Percentiles rank a stretch among this genome's conserved stretches.
These are phyloP conservation scores for Monilinia vaccinii-corymbosi DNA, from an alignment of 2,329 filamentous ascomycete genomes.

Conservation along the genomic window DNA sequence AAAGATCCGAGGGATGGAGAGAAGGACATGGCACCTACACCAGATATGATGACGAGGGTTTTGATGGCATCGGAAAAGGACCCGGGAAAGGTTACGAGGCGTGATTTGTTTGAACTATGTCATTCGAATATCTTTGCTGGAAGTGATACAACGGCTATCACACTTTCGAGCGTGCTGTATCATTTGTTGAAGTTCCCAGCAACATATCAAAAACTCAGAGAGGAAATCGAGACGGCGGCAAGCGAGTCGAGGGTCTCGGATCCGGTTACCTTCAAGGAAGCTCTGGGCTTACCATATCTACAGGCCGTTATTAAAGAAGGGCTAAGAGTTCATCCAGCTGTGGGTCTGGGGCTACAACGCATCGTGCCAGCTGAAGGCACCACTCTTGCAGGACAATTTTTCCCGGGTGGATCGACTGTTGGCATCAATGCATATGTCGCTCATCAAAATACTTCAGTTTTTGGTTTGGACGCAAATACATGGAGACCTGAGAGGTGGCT, in stretches of 20 bases:
- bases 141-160: conserved; percentile 40
- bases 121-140: conserved; percentile 28
- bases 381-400: conserved; percentile 35
- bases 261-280: conserved; percentile 33
- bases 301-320: conserved; percentile 44
- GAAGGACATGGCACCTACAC: conserved; percentile 16
- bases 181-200: conserved; percentile 33
- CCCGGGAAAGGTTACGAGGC: conserved; percentile 29
- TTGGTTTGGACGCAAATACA: conserved; percentile 38
- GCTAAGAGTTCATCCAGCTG: conserved; percentile 40
- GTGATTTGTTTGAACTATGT: conserved; percentile 26
- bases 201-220: conserved; percentile 20
- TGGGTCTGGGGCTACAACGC: conserved; percentile 41
- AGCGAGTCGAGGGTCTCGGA: conserved; percentile 19
- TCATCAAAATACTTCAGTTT: conserved; percentile 37
- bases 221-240: conserved; percentile 28
- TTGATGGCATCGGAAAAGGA: conserved; percentile 31
- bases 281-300: conserved; percentile 36
- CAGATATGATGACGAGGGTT: conserved; percentile 36
- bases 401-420: conserved; percentile 31
- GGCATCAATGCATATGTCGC: conserved; percentile 28
- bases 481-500: conserved; percentile 45
- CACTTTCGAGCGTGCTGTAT: conserved; percentile 37
- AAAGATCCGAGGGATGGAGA: conserved; percentile 12
- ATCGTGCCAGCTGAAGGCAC: conserved; percentile 38